These are phyloP conservation scores for Toxicodendron radicans DNA, from an alignment of 345 rosid species.

Conservation along the genomic window DNA sequence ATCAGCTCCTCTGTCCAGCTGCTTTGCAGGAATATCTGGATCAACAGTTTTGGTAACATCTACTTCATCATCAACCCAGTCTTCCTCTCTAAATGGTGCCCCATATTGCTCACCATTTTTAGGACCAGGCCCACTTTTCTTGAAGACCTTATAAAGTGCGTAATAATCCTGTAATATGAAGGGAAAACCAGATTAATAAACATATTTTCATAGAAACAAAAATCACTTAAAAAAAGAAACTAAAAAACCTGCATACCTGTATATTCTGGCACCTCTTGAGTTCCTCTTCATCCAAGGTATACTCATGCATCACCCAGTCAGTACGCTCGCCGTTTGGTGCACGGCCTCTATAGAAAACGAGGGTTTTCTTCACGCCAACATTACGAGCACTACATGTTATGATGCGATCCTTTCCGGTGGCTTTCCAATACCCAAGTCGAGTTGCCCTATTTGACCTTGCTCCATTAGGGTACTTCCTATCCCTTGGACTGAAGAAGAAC, in stretches of 20 bases:
- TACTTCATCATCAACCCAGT: conserved; percentile 63
- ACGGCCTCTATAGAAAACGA: conserved; percentile 78
- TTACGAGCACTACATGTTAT: conserved; percentile 48
- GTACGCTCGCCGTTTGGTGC: conserved; percentile 84
- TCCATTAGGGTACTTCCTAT: conserved; percentile 86
- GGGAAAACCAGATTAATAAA: conserved; percentile 11
- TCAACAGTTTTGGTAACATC: conserved; percentile 20
- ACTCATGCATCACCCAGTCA: conserved; percentile 98
- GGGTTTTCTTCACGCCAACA: conserved; percentile 85
- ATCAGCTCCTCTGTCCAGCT: conserved; percentile 28
- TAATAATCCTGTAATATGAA: conserved; percentile 50
- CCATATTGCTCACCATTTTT: conserved; percentile 97
- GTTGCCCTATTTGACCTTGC: conserved; percentile 89
- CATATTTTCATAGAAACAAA: background rate
- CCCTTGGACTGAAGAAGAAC: conserved; percentile 87
- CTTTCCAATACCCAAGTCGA: conserved; percentile 79
- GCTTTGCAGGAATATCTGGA: conserved; percentile 27
- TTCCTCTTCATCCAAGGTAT: conserved; percentile 75
- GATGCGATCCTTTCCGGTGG: conserved; percentile 78
- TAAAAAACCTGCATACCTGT: conserved; percentile 41
- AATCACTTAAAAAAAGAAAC: conserved; percentile 2
- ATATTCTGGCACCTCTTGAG: conserved; percentile 63
- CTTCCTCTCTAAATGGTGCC: conserved; percentile 90
- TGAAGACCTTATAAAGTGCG: conserved; percentile 78
- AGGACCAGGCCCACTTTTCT: conserved; percentile 96